A percentile compares a stretch with the other conserved stretches of the same genome.
These are phyloP conservation scores for Massarina eburnea DNA, from an alignment of 2,329 filamentous ascomycete species.

Conservation along the genomic window DNA sequence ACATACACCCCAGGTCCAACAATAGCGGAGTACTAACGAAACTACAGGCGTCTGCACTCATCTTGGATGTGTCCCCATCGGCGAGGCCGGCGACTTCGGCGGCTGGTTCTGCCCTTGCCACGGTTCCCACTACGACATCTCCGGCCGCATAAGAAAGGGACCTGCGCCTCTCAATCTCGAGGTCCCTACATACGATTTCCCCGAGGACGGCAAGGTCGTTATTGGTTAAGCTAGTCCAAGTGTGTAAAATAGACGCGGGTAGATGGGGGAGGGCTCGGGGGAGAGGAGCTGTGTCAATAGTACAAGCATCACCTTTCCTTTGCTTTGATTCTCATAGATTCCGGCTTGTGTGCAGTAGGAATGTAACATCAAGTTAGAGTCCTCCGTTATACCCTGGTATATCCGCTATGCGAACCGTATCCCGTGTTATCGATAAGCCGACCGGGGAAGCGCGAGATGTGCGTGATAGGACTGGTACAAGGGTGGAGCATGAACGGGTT, in stretches of 20 bases:
- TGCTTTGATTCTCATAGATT: conserved; percentile 25
- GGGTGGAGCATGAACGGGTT: too few relatives aligned
- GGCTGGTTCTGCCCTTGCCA: conserved; percentile 99
- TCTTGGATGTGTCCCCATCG: conserved; percentile 97
- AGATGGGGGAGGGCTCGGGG: conserved; percentile 4
- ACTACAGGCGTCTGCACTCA: conserved; percentile 93
- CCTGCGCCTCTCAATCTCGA: conserved; percentile 97
- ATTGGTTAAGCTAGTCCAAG: conserved; percentile 70
- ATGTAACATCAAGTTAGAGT: conserved; percentile 42
- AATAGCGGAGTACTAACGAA: conserved; percentile 8
- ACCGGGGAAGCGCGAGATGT: too few relatives aligned
- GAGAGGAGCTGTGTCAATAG: conserved; percentile 34
- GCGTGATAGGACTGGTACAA: too few relatives aligned
- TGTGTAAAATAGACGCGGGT: conserved; percentile 25
- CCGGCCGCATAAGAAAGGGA: conserved; percentile 95
- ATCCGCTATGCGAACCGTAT: too few relatives aligned
- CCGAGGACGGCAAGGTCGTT: conserved; percentile 81
- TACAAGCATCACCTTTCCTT: conserved; percentile 37
- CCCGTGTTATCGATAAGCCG: too few relatives aligned
- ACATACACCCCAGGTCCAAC: too few relatives aligned
- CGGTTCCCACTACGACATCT: conserved; percentile 99
- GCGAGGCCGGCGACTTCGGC: conserved; percentile 95
- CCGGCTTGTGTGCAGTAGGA: conserved; percentile 37
- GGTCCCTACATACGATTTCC: conserved; percentile 89
- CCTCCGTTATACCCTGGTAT: conserved; percentile 1